Base-by-base conservation (phyloP, 805 yeast species). In the Pichia insulana region DNA sequence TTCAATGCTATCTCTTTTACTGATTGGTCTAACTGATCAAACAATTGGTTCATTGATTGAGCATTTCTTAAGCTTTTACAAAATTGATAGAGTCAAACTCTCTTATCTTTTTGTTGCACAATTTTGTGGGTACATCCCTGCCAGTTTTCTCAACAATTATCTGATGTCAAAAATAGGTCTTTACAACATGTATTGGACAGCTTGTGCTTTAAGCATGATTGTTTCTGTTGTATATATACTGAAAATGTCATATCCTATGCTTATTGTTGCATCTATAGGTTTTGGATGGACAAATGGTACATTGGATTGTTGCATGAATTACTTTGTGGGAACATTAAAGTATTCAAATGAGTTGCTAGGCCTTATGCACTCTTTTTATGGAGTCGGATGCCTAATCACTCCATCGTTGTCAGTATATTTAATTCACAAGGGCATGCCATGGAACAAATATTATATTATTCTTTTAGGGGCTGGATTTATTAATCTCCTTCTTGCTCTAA, bases 41-140 rank as follows among this genome's bases (percentile, higher is more conserved):
- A 65, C 81, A 0, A 56, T 77, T 15, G 86, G 86, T 0, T 69
- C 83, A 0, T 53, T 79, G 32, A 63, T 80, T 46, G 81, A 83
- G 2, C 61, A 68, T 31, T 48, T 78, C 13, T 70, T 75, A 41
- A 56, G 53, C 4, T 59, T 72, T 38, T 80, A 77, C 54, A 26
- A 60, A 2, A 65, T 78, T 6, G 62, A 70, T 47, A 74, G 80
- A 49, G 57, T 72, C 1, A 61, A 64, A 28, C 59, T 74, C 2
- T 71, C 82, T 3, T 52, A 68, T 30, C 53, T 80, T 3, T 80
- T 77, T 49, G 55, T 78, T 17, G 65, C 74, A 11, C 71, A 73
- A 20, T 71, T 76, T 18, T 17, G 66, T 1, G 86, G 87, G 0
- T 80, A 79, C 54, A 62, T 76, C 17, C 38, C 61, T 1, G 66